Conservation (phyloP, 2,329 filamentous ascomycete species). For the Ascochyta fabae region DNA sequence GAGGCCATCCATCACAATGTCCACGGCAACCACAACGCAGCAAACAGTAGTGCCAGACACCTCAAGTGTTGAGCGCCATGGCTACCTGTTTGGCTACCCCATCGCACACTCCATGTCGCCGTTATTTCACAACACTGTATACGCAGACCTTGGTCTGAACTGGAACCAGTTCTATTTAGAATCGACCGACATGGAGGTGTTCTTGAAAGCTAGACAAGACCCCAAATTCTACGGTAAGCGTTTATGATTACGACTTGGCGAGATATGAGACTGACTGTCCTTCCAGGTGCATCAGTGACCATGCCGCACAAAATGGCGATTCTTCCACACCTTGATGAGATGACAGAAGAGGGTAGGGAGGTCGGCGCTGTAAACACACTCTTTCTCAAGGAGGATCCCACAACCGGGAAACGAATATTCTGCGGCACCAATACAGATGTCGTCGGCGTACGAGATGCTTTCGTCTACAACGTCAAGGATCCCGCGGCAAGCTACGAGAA, state of each 20-base stretch:
- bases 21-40: conserved; percentile 3
- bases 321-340: conserved; percentile 72
- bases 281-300: conserved; percentile 72
- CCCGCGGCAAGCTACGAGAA: conserved; percentile 60
- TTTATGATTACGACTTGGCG: background rate
- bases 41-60: conserved; percentile 14
- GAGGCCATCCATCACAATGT: conserved; percentile 3
- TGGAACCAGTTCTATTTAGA: conserved; percentile 60
- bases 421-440: conserved; percentile 84
- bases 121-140: conserved; percentile 61
- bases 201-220: conserved; percentile 59
- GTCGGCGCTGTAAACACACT: conserved; percentile 83
- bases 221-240: conserved; percentile 66
- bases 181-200: conserved; percentile 53
- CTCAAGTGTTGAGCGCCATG: conserved; percentile 50
- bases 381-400: conserved; percentile 62
- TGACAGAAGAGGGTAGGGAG: conserved; percentile 75
- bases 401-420: conserved; percentile 58
- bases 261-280: background rate
- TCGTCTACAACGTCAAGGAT: conserved; percentile 56
- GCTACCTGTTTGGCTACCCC: conserved; percentile 64
- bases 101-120: conserved; percentile 64
- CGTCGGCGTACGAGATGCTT: conserved; percentile 76
- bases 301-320: conserved; percentile 86
- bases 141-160: conserved; percentile 56